Evolutionary conservation across 192 early-diverging fungal genomes (phyloP).

Genomic region (Coemansia furcata): DNA sequence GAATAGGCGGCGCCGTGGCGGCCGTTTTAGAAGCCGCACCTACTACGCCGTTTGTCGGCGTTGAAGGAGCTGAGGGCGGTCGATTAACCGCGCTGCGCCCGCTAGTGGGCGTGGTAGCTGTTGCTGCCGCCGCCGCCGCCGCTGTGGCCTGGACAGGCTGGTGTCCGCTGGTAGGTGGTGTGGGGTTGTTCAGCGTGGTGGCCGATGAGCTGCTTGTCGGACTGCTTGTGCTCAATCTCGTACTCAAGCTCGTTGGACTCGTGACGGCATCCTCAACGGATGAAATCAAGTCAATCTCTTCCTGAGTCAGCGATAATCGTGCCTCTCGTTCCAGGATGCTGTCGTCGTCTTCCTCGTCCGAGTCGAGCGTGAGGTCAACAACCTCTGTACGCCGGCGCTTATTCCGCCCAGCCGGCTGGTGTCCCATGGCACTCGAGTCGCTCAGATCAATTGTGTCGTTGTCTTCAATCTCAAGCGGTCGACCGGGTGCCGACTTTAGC

Average conservation of each 20-base stretch:
- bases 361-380: conserved; percentile 65
- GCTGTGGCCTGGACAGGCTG: background rate
- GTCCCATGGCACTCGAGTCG: conserved; percentile 6
- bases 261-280: conserved; percentile 1
- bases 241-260: background rate
- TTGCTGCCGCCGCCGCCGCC: background rate
- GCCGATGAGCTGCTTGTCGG: background rate
- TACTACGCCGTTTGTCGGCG: background rate
- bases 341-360: conserved; percentile 23
- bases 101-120: background rate
- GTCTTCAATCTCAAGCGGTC: conserved; percentile 10
- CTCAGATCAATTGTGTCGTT: conserved; percentile 31
- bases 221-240: background rate
- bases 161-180: background rate
- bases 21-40: background rate
- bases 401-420: background rate
- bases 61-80: background rate
- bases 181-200: background rate
- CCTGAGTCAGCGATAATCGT: conserved; percentile 25
- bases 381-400: conserved; percentile 56
- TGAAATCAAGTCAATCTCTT: conserved; percentile 35
- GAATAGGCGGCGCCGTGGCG: background rate
- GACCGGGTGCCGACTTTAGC: conserved; percentile 5
- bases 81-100: background rate
- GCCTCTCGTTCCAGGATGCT: background rate